Evolutionary conservation across 371 early-diverging fungal genomes (phyloP), one percentile per base, ranked within the genome.

Genomic region (Rhizopus arrhizus): DNA sequence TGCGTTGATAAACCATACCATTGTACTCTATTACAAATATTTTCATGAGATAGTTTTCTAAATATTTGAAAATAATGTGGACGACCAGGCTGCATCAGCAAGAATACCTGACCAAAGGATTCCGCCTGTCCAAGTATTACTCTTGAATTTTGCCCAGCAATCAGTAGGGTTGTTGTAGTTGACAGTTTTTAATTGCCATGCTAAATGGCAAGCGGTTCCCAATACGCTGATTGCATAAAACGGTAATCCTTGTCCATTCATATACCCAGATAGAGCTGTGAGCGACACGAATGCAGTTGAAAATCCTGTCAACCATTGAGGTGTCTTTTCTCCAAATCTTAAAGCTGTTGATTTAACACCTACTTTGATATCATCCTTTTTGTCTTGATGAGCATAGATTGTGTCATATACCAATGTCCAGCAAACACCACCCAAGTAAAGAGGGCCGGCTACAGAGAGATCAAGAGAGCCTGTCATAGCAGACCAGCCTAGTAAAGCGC

Each of bases 321-420:
- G 86, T 1, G 92, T 88, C 36, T 85, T 80, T 13, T 88, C 86
- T 3, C 88, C 95, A 75, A 97, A 95, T 2, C 84, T 78, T 7
- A 97, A 66, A 0, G 97, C 95, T 4, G 98, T 97, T 0, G 96
- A 96, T 68, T 95, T 94, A 53, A 96, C 90, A 4, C 97, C 96
- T 10, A 86, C 88, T 45, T 78, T 74, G 38, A 90, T 41, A 72
- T 97, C 98, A 65, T 96, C 95, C 22, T 74, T 76, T 73, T 93
- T 95, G 76, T 97, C 98, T 74, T 93, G 95, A 59, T 95, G 92
- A 4, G 96, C 97, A 62, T 98, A 98, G 51, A 98, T 93, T 16
- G 97, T 97, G 69, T 97, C 97, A 74, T 97, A 98, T 4, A 95
- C 88, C 7, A 98, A 72, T 6, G 97, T 98, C 98, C 97, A 97